phyloP scores from a whole-genome alignment of 1,139 yeast genomes.

The Yamadazyma sp. region DNA sequence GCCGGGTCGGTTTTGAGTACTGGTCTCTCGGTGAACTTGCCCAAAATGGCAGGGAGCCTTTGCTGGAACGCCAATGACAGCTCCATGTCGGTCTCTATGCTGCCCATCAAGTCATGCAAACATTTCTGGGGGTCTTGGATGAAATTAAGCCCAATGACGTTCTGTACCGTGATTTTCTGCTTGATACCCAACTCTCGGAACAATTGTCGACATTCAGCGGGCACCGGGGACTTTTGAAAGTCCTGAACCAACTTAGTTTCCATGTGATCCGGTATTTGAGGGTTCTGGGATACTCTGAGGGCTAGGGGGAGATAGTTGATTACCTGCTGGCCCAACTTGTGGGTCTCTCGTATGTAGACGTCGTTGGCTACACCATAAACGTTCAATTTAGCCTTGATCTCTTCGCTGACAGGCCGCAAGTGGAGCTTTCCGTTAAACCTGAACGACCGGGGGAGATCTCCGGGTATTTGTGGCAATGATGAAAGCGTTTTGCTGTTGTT shows the following conservation, averaged over 20 bases:
- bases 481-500: background rate
- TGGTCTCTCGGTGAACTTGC: background rate
- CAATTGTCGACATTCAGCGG: background rate
- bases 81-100: constrained; percentile 1
- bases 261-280: background rate
- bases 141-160: constrained; percentile 4
- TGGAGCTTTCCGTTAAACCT: constrained; percentile 1
- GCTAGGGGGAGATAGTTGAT: constrained; percentile 4
- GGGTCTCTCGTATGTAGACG: background rate
- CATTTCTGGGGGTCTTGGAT: constrained; percentile 5
- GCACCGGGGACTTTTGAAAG: background rate
- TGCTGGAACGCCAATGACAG: background rate
- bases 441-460: background rate
- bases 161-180: background rate
- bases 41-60: constrained; percentile 5
- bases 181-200: constrained; percentile 1
- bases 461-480: background rate
- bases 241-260: background rate
- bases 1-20: constrained; percentile 1
- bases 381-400: background rate
- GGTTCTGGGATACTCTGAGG: constrained; percentile 2
- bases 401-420: constrained; percentile 1
- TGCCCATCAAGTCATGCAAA: constrained; percentile 1
- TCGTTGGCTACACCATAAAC: constrained; percentile 4
- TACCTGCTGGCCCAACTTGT: constrained; percentile 4